Evolutionary conservation across 2,329 filamentous ascomycete species (phyloP).

Genomic region (Diaporthe sp.): DNA sequence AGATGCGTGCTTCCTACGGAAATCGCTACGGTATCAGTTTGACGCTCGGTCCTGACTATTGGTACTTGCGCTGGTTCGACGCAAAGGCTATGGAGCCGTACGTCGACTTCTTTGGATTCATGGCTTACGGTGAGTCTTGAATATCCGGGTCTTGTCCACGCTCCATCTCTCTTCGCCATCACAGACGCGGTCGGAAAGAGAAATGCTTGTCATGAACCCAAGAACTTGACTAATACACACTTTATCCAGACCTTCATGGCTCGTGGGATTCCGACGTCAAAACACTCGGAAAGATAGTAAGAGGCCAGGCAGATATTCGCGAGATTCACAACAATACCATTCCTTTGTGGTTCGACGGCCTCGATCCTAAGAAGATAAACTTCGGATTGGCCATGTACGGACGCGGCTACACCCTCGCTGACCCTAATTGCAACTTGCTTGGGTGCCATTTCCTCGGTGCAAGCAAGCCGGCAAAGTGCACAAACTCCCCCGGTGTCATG

Average conservation of each 20-base stretch:
- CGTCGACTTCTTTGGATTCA: constrained; percentile 51
- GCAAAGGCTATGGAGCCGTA: constrained; percentile 48
- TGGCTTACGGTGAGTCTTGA: constrained; percentile 45
- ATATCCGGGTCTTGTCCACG: background rate
- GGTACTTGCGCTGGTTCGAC: constrained; percentile 52
- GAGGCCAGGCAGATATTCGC: constrained; percentile 52
- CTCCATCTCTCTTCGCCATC: background rate
- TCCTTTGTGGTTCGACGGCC: constrained; percentile 53
- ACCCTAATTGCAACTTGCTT: constrained; percentile 41
- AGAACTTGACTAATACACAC: background rate
- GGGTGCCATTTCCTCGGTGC: constrained; percentile 40
- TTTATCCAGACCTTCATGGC: constrained; percentile 48
- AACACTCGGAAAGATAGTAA: constrained; percentile 45
- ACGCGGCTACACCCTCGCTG: constrained; percentile 51
- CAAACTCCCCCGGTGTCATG: constrained; percentile 43
- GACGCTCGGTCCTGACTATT: constrained; percentile 49
- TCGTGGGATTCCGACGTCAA: constrained; percentile 50
- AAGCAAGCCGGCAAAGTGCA: constrained; percentile 44
- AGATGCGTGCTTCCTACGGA: constrained; percentile 49
- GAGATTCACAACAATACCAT: constrained; percentile 51
- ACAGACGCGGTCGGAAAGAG: no score
- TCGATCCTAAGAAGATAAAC: constrained; percentile 54
- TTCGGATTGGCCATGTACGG: constrained; percentile 60
- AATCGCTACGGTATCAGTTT: constrained; percentile 52
- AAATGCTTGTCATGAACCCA: background rate